Conservation (phyloP, 2,329 filamentous ascomycete species). For the Rutstroemia sp. region DNA sequence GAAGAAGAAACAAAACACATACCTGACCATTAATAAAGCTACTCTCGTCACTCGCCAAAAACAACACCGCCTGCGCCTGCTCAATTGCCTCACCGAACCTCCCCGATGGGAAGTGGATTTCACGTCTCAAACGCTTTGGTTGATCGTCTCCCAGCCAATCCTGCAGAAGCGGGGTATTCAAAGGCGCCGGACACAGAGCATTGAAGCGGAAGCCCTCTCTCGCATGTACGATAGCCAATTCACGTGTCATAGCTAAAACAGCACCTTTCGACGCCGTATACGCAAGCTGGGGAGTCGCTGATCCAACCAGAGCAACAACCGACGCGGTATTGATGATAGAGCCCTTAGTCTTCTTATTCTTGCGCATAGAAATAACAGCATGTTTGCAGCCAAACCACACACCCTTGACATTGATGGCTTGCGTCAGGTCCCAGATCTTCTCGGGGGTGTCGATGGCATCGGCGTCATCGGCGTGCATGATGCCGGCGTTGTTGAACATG, state of each 20-base stretch:
- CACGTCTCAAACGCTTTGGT: conserved; percentile 61
- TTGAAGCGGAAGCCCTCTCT: conserved; percentile 71
- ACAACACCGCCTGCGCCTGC: conserved; percentile 67
- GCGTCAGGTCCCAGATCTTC: conserved; percentile 70
- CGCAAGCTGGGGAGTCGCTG: conserved; percentile 64
- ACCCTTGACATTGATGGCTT: conserved; percentile 71
- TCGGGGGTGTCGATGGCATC: conserved; percentile 63
- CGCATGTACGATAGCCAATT: conserved; percentile 68
- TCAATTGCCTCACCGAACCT: conserved; percentile 73
- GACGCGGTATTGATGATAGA: conserved; percentile 71
- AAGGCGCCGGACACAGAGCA: conserved; percentile 62
- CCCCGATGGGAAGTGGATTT: conserved; percentile 68
- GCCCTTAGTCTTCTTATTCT: conserved; percentile 57
- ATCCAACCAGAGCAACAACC: conserved; percentile 65
- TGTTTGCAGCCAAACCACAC: conserved; percentile 74
- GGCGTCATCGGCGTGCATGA: conserved; percentile 63
- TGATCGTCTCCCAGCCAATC: conserved; percentile 69
- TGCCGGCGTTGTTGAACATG: conserved; percentile 76
- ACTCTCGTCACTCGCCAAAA: conserved; percentile 67
- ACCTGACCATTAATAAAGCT: conserved; percentile 66
- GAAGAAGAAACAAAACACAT: background rate
- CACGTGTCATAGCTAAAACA: conserved; percentile 65
- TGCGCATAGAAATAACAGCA: conserved; percentile 59
- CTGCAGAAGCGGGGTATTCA: conserved; percentile 69
- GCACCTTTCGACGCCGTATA: conserved; percentile 74